These are phyloP conservation scores for Paracamarosporium sp. DNA, from an alignment of 2,329 filamentous ascomycete genomes.

Conservation along the genomic window DNA sequence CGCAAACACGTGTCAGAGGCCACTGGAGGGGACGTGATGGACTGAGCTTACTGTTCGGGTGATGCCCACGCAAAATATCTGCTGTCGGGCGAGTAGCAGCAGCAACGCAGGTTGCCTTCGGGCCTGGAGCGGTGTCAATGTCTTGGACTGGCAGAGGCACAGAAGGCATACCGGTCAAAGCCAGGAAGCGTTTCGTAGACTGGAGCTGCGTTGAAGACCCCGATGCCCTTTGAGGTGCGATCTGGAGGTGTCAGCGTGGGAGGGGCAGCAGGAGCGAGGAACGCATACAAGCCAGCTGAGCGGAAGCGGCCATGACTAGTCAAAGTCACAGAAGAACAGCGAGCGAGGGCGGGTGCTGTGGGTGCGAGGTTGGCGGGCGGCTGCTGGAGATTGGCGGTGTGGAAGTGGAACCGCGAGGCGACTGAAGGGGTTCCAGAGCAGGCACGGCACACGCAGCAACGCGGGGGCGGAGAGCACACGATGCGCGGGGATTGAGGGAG, in stretches of 20 bases:
- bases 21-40: background rate
- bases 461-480: slow-evolving; percentile 23
- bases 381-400: slow-evolving; percentile 29
- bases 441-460: slow-evolving; percentile 14
- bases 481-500: slow-evolving; percentile 21
- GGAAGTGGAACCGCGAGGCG: slow-evolving; percentile 35
- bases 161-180: slow-evolving; percentile 64
- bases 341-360: slow-evolving; percentile 36
- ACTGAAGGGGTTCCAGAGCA: slow-evolving; percentile 19
- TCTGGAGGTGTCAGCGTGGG: slow-evolving; percentile 51
- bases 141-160: slow-evolving; percentile 1
- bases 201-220: slow-evolving; percentile 88
- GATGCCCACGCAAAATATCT: slow-evolving; percentile 96
- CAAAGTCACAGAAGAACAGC: slow-evolving; percentile 74
- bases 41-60: slow-evolving; percentile 67
- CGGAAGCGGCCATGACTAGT: slow-evolving; percentile 91
- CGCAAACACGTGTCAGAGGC: slow-evolving; percentile 11
- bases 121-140: slow-evolving; percentile 62
- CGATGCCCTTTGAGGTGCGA: slow-evolving; percentile 96
- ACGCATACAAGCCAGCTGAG: slow-evolving; percentile 85
- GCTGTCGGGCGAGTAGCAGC: slow-evolving; percentile 93
- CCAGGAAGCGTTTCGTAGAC: slow-evolving; percentile 84
- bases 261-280: background rate
- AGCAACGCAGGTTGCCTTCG: slow-evolving; percentile 93
- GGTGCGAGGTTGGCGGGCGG: slow-evolving; percentile 29